phyloP scores from a whole-genome alignment of 225 moss, liverwort and hornwort genomes.

The Climacium dendroides region DNA sequence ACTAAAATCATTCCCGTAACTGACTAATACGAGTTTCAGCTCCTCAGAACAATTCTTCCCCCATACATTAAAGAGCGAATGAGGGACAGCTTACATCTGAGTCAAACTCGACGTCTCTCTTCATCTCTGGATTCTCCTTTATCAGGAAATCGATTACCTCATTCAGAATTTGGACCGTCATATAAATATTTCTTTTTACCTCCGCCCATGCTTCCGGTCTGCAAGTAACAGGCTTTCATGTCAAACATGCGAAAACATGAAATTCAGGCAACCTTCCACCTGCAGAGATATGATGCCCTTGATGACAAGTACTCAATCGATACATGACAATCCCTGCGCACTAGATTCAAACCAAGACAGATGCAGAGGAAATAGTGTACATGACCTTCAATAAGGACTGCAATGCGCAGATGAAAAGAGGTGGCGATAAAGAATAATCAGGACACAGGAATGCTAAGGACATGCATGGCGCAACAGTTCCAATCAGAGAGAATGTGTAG shows the following conservation, averaged over 20 bases:
- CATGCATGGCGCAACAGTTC: not conserved
- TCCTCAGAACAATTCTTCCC: not conserved
- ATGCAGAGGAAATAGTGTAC: not conserved
- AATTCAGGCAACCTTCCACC: not conserved
- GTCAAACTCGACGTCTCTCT: constrained; percentile 24
- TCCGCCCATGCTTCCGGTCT: constrained; percentile 50
- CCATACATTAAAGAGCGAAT: not conserved
- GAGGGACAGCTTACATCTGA: constrained; percentile 12
- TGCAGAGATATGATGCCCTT: not conserved
- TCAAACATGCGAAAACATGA: not conserved
- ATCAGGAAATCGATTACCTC: constrained; percentile 64
- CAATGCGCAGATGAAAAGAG: not conserved
- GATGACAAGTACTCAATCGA: not conserved
- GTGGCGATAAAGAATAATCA: not conserved
- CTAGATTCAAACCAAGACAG: not conserved
- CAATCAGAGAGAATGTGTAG: not conserved
- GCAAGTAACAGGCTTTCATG: not conserved
- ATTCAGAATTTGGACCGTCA: constrained; percentile 58
- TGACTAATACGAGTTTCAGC: not conserved
- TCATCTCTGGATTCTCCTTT: constrained; percentile 46
- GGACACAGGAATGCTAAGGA: not conserved
- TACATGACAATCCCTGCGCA: not conserved
- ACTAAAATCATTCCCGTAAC: not conserved
- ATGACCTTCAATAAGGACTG: not conserved
- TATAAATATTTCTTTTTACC: constrained; percentile 52